Evolutionary conservation across 257 asterid species (phyloP).

Genomic region (Buddleja alternifolia): DNA sequence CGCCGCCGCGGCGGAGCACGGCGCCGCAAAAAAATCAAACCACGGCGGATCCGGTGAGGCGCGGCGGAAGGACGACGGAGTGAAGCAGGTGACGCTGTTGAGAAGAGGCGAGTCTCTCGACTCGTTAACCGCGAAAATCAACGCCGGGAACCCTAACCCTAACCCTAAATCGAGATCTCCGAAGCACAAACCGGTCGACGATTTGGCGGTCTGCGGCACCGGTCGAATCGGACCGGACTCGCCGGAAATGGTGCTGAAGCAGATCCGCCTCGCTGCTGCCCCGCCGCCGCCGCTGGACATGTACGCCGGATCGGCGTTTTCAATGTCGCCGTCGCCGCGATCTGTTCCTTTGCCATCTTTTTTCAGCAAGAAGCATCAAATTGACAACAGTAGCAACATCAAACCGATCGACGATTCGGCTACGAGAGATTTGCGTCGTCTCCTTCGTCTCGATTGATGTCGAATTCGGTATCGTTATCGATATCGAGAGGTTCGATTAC

Average conservation of each 20-base stretch:
- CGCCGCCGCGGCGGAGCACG: slow-evolving; percentile 19
- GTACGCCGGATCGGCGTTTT: slow-evolving; percentile 50
- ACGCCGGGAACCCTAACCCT: slow-evolving; percentile 14
- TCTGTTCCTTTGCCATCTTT: slow-evolving; percentile 60
- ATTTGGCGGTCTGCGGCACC: slow-evolving; percentile 39
- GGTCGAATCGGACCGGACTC: slow-evolving; percentile 43
- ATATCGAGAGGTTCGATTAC: too few relatives aligned
- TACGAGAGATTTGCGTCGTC: slow-evolving; percentile 51
- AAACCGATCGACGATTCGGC: slow-evolving; percentile 56
- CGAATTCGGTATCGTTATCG: too few relatives aligned
- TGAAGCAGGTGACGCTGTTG: slow-evolving; percentile 35
- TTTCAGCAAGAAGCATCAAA: slow-evolving; percentile 34
- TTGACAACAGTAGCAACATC: slow-evolving; percentile 19
- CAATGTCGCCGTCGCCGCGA: slow-evolving; percentile 61
- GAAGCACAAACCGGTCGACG: slow-evolving; percentile 39
- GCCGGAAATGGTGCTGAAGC: slow-evolving; percentile 49
- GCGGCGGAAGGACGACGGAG: slow-evolving; percentile 38
- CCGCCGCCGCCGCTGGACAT: not conserved
- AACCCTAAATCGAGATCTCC: slow-evolving; percentile 10
- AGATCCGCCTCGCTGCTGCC: slow-evolving; percentile 43
- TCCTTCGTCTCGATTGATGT: slow-evolving; percentile 60
- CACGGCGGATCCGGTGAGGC: slow-evolving; percentile 33
- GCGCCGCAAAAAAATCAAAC: slow-evolving; percentile 29
- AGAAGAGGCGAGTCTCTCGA: slow-evolving; percentile 63
- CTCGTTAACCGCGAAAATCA: slow-evolving; percentile 39